Percentiles rank a stretch among this genome's conserved stretches.
phyloP scores from a whole-genome alignment of 2,329 filamentous ascomycete species.

The Colletotrichum truncatum region DNA sequence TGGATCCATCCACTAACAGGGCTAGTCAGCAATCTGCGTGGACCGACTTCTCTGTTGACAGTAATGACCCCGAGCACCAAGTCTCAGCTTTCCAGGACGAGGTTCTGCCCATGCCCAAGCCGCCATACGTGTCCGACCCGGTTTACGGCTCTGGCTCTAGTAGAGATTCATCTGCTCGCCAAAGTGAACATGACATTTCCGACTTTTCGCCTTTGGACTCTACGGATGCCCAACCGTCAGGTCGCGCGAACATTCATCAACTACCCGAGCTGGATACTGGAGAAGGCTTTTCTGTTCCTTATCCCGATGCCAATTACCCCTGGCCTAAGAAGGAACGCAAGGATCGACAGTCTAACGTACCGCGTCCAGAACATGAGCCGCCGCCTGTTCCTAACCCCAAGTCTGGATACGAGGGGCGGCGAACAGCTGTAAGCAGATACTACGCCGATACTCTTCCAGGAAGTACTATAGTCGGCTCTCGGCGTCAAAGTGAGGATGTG shows the following conservation, averaged over 20 bases:
- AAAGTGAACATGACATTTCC: constrained; percentile 38
- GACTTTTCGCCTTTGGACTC: constrained; percentile 42
- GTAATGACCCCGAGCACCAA: constrained; percentile 50
- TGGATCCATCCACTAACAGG: constrained; percentile 53
- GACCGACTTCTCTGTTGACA: constrained; percentile 69
- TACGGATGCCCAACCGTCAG: background rate
- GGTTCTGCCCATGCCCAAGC: constrained; percentile 27
- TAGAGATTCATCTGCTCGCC: constrained; percentile 28
- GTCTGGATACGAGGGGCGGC: constrained; percentile 40
- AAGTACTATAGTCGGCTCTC: constrained; percentile 53
- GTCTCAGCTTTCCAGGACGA: constrained; percentile 18
- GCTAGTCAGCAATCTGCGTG: constrained; percentile 66
- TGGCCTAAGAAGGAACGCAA: constrained; percentile 35
- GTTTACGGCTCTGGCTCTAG: constrained; percentile 15
- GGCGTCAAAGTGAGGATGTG: constrained; percentile 56
- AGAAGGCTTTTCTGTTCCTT: constrained; percentile 59
- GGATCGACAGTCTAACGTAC: constrained; percentile 35
- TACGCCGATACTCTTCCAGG: constrained; percentile 52
- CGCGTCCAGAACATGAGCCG: constrained; percentile 59
- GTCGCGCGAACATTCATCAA: constrained; percentile 44
- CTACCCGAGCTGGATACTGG: constrained; percentile 62
- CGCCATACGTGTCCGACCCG: constrained; percentile 25
- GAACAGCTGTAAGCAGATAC: constrained; percentile 48
- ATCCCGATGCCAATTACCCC: constrained; percentile 43
- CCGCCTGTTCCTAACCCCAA: constrained; percentile 56